Evolutionary conservation across 1,139 yeast species (phyloP).

Genomic region (Taphrina wiesneri): DNA sequence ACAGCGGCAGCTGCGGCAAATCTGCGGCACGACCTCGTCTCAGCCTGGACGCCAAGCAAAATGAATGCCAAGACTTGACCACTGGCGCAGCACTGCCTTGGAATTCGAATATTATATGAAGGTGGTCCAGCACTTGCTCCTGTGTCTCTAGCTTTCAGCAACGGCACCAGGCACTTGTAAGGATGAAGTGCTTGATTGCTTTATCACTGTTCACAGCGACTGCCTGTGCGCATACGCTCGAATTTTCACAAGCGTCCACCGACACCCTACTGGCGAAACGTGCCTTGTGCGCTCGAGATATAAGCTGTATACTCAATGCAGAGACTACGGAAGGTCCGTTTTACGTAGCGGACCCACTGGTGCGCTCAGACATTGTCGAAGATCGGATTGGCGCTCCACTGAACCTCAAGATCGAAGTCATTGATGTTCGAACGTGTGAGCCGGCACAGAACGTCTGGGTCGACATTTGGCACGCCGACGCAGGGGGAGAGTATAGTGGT

Average conservation of each 20-base stretch:
- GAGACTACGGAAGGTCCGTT: slow-evolving; percentile 2
- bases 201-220: not conserved
- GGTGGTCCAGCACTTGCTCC: not conserved
- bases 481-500: slow-evolving; percentile 6
- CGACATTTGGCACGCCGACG: slow-evolving; percentile 7
- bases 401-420: not conserved
- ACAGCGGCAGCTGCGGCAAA: not conserved
- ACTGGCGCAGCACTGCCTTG: not conserved
- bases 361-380: not conserved
- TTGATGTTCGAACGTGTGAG: slow-evolving; percentile 16
- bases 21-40: not conserved
- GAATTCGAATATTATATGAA: not conserved
- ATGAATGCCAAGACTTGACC: not conserved
- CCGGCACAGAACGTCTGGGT: slow-evolving; percentile 1
- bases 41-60: not conserved
- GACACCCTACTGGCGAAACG: not conserved
- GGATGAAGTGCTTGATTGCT: not conserved
- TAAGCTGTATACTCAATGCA: not conserved
- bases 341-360: slow-evolving; percentile 7
- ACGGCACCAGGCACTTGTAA: not conserved
- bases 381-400: slow-evolving; percentile 3
- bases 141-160: not conserved
- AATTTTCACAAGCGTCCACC: not conserved
- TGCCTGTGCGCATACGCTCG: not conserved
- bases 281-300: not conserved